These are phyloP conservation scores for Termitomyces sp. DNA, from an alignment of 1,284 basidiomycete species.

Conservation along the genomic window DNA sequence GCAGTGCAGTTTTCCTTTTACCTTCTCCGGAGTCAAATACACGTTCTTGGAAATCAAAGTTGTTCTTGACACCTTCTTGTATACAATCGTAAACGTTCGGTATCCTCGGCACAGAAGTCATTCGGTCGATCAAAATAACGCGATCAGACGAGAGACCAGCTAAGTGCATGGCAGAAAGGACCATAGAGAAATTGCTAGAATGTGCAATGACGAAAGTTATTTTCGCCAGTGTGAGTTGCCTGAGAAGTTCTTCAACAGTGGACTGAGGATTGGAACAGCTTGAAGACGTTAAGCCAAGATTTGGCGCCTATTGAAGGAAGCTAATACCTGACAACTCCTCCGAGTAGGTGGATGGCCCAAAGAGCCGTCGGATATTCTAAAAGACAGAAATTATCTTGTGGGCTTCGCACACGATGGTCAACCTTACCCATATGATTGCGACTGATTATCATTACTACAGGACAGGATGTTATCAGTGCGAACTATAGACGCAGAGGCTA, in stretches of 20 bases:
- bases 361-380: constrained; percentile 64
- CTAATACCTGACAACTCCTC: constrained; percentile 58
- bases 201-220: constrained; percentile 55
- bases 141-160: constrained; percentile 47
- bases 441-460: constrained; percentile 52
- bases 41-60: constrained; percentile 29
- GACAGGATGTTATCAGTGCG: background rate
- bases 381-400: background rate
- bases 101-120: constrained; percentile 17
- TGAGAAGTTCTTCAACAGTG: constrained; percentile 53
- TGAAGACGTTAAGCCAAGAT: constrained; percentile 1
- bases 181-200: constrained; percentile 43
- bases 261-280: constrained; percentile 62
- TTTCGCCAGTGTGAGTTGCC: constrained; percentile 49
- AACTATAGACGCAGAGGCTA: background rate
- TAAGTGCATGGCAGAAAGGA: constrained; percentile 48
- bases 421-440: constrained; percentile 54
- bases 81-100: constrained; percentile 32
- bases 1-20: constrained; percentile 50
- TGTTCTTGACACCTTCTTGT: constrained; percentile 25
- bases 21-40: constrained; percentile 32
- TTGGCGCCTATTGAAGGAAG: background rate
- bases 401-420: background rate
- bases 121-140: constrained; percentile 37
- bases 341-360: constrained; percentile 69